Percentiles rank a stretch among this genome's conserved stretches.
Evolutionary conservation across 2,329 filamentous ascomycete species (phyloP).

Genomic region (Apiospora kogelbergensis): DNA sequence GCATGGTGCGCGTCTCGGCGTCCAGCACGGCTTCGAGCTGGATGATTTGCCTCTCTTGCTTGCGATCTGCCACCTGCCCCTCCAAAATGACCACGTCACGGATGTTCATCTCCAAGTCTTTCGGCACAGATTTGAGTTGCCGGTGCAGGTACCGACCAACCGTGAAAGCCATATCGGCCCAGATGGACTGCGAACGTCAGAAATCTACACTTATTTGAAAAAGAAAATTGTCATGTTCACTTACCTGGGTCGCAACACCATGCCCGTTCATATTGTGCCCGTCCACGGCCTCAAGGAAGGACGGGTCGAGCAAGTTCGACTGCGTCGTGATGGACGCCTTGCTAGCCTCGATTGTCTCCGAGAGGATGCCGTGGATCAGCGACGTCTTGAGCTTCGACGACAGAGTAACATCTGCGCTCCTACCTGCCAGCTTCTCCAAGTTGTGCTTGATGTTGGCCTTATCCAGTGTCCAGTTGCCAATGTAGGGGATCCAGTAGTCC

Average conservation of each 20-base stretch:
- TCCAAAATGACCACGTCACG: no score
- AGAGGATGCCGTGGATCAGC: no score
- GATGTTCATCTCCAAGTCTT: neutral
- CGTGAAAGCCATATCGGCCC: neutral
- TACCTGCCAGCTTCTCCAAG: no score
- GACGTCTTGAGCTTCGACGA: no score
- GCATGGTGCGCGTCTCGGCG: no score
- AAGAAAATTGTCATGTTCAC: no score
- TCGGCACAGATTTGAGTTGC: neutral
- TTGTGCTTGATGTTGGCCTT: slow-evolving; percentile 15
- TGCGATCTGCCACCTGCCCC: neutral
- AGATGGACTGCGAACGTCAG: no score
- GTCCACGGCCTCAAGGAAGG: slow-evolving; percentile 34
- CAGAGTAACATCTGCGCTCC: no score
- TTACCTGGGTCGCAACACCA: no score
- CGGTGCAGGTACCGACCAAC: neutral
- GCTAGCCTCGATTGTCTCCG: slow-evolving; percentile 29
- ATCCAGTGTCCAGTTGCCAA: slow-evolving; percentile 40
- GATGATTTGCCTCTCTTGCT: neutral
- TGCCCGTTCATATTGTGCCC: no score
- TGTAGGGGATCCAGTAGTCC: slow-evolving; percentile 65
- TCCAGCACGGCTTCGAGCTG: neutral
- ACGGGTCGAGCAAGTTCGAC: slow-evolving; percentile 39
- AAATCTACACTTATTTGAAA: no score
- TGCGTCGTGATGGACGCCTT: slow-evolving; percentile 32